phyloP scores from a whole-genome alignment of 768 basidiomycete species.

The Phallus indusiatus region DNA sequence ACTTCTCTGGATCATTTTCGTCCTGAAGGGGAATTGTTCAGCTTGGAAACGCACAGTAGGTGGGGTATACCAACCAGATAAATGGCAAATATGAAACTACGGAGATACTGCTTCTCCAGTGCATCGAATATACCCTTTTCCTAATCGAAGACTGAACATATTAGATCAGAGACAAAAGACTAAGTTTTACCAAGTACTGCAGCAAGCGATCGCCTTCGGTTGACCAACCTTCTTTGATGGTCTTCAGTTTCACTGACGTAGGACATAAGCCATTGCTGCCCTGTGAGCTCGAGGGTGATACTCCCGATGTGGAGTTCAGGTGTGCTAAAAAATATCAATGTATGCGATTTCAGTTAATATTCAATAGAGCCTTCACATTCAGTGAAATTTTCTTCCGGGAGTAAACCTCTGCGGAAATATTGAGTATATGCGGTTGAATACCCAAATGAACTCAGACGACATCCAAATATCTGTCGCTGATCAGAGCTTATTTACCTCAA shows the following conservation, averaged over 20 bases:
- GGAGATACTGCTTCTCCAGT: slow-evolving; percentile 73
- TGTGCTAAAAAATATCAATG: neutral
- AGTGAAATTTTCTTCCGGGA: slow-evolving; percentile 14
- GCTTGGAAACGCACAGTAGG: neutral
- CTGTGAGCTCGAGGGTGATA: slow-evolving; percentile 26
- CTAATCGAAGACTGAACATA: slow-evolving; percentile 27
- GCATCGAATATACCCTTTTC: slow-evolving; percentile 85
- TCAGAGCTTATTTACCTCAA: neutral
- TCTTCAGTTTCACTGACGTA: slow-evolving; percentile 48
- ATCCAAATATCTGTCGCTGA: neutral
- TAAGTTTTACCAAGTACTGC: slow-evolving; percentile 56
- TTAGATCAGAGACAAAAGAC: slow-evolving; percentile 7
- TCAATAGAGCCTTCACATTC: neutral
- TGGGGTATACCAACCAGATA: slow-evolving; percentile 49
- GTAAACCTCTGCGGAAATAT: slow-evolving; percentile 9
- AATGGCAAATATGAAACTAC: slow-evolving; percentile 77
- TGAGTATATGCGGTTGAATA: neutral
- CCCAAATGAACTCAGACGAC: neutral
- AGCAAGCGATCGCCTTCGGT: slow-evolving; percentile 76
- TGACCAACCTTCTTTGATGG: slow-evolving; percentile 65
- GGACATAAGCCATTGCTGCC: slow-evolving; percentile 14
- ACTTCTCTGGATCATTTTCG: slow-evolving; percentile 79
- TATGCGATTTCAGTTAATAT: neutral
- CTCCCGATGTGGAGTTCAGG: slow-evolving; percentile 7
- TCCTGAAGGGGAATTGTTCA: slow-evolving; percentile 39